phyloP scores from a whole-genome alignment of 169 alveolate genomes.

The Plasmodium fragile region DNA sequence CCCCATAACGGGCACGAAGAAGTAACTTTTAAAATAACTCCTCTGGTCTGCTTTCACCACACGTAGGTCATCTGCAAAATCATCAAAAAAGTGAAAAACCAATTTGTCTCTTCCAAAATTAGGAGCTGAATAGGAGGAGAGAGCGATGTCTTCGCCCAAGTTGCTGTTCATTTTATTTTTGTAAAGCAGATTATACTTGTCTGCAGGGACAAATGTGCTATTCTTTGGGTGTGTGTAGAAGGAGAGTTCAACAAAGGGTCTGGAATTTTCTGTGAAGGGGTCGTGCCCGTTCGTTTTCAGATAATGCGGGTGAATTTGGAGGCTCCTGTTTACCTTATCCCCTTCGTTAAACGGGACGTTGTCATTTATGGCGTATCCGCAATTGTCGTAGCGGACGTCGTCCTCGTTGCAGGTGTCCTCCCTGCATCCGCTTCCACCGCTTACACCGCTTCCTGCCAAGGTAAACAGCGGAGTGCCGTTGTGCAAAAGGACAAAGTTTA shows the following conservation, averaged over 20 bases:
- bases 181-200: conserved; percentile 22
- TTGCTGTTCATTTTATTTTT: conserved; percentile 12
- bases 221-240: conserved; percentile 52
- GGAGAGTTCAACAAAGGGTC: conserved; percentile 38
- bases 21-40: not conserved
- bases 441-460: not conserved
- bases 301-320: not conserved
- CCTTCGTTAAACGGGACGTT: conserved; percentile 42
- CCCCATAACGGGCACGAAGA: not conserved
- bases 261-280: not conserved
- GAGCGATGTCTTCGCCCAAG: conserved; percentile 6
- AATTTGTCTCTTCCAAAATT: conserved; percentile 7
- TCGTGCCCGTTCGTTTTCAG: not conserved
- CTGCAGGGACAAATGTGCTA: conserved; percentile 11
- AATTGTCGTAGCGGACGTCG: not conserved
- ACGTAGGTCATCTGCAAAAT: not conserved
- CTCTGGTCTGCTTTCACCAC: not conserved
- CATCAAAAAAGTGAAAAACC: conserved; percentile 42
- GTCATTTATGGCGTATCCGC: not conserved
- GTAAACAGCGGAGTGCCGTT: conserved; percentile 25
- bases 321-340: not conserved
- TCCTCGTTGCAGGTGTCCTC: not conserved
- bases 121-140: conserved; percentile 49
- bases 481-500: conserved; percentile 39
- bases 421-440: not conserved